Evolutionary conservation across 202 grass and related monocot species (phyloP), one percentile per base, ranked within the genome.

Genomic region (Bolboschoenoplectus hybrid): DNA sequence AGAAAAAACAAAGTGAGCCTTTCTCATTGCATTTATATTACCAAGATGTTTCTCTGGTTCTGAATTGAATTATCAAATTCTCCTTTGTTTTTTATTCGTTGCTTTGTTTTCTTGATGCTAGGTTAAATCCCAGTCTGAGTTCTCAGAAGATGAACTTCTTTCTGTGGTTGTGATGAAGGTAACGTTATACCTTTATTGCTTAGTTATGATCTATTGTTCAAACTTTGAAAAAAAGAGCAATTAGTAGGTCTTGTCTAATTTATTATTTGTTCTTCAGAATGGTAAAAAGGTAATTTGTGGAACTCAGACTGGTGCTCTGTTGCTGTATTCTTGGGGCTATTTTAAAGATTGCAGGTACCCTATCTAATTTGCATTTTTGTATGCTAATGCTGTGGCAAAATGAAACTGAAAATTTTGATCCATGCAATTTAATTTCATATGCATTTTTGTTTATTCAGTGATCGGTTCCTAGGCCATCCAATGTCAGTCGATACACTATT

Each of bases 151-250:
- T 74, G 93, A 98, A 77, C 83, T 94, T 52, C 88, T 98, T 55
- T 96, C 97, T 71, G 58, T 96, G 75, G 91, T 98, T 62, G 60
- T 98, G 86, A 89, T 98, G 92, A 96, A 98, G 97, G 93, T 94
- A 84, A 74, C 5, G 40, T 82, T 39, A 61, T 61, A 12, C 11
- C 36, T 44, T 58, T 78, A 36, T 49, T 68, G 36, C n/a, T 68
- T 80, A 35, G 44, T 46, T 65, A 45, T 78, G 32, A 34, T 82
- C 49, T 17, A 67, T 65, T 52, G 5, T 38, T 66, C 58, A 66
- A 86, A 32, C 19, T 53, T 13, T 81, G 45, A 32, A 35, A 78
- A 17, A 20, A 17, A 20, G 4, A 17, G 8, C 16, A 7, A 2
- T 68, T 81, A 38, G 40, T 67, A 79, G 38, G 53, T 85, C 36